A percentile compares a stretch with the other conserved stretches of the same genome.
These are phyloP conservation scores for Globisporangium radiosum DNA, from an alignment of 352 stramenopile species.

Conservation along the genomic window DNA sequence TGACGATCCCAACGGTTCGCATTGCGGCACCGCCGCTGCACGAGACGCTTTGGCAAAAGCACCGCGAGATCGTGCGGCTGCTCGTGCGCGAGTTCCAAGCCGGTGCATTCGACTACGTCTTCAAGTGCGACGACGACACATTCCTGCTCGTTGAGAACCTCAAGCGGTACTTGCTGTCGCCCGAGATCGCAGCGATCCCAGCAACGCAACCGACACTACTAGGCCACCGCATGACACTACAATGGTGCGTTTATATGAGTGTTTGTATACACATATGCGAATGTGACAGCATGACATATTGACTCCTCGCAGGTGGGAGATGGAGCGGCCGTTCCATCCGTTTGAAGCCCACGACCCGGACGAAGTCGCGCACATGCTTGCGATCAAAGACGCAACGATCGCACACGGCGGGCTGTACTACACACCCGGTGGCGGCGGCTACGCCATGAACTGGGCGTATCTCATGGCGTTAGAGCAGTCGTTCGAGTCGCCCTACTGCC, in stretches of 20 bases:
- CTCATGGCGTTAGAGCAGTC: slow-evolving; percentile 55
- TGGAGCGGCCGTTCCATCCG: slow-evolving; percentile 62
- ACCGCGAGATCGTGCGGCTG: slow-evolving; percentile 74
- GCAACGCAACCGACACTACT: slow-evolving; percentile 43
- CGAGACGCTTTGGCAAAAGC: slow-evolving; percentile 80
- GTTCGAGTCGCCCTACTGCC: slow-evolving; percentile 70
- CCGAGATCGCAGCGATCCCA: slow-evolving; percentile 29
- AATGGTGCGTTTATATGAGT: slow-evolving; percentile 37
- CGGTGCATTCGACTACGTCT: slow-evolving; percentile 78
- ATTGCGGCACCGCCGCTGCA: slow-evolving; percentile 61
- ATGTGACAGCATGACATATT: neutral
- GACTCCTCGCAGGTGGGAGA: slow-evolving; percentile 41
- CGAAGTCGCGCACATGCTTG: slow-evolving; percentile 40
- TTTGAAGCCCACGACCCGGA: slow-evolving; percentile 60
- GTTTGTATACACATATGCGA: neutral
- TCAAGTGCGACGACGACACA: slow-evolving; percentile 87
- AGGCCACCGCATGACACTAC: slow-evolving; percentile 80
- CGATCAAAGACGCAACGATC: slow-evolving; percentile 40
- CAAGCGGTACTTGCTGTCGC: slow-evolving; percentile 56
- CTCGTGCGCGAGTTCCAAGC: slow-evolving; percentile 55
- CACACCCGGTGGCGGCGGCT: slow-evolving; percentile 72
- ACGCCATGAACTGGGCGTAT: slow-evolving; percentile 83
- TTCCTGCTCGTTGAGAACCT: slow-evolving; percentile 85
- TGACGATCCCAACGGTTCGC: slow-evolving; percentile 48
- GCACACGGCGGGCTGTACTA: slow-evolving; percentile 68